Base-by-base conservation (phyloP, 805 yeast species). In the Yarrowia phangngaensis region DNA sequence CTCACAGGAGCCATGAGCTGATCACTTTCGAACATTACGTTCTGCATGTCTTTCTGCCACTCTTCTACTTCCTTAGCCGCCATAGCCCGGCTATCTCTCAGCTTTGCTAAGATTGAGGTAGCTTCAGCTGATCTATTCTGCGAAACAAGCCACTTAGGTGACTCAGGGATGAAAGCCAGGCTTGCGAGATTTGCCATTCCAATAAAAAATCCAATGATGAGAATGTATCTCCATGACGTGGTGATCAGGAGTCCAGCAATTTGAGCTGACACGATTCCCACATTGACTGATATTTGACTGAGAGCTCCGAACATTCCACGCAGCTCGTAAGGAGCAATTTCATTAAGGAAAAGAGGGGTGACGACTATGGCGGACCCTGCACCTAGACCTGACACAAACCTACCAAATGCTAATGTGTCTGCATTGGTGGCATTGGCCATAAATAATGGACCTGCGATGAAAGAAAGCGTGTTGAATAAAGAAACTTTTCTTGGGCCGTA, bases 341-440 rank as follows among this genome's bases (percentile, higher is more conserved):
- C 95, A 60, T 80, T 82, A 57, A 92, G 78, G 56, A 78, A 80
- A 53, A 92, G 64, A 0, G 97, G 95, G 0, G 88, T 82, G 13
- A 84, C 79, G 3, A 92, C 97, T 51, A 92, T 74, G 1, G 90
- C 82, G 9, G 80, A 71, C 4, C 98, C 98, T 6, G 96, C 94
- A 1, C 84, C 95, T 2, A 87, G 40, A 0, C 98, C 98, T 14
- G 85, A 76, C 4, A 85, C 57, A 50, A 87, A 72, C 52, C 98
- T 72, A 0, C 97, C 97, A 11, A 75, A 4, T 9, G 78, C 58
- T 53, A 90, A 63, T 1, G 60, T 53, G 3, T 43, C 4, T 53
- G 74, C 74, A 8, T 68, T 57, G 36, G 70, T 65, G 5, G 84
- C 69, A 6, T 67, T 52, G 11, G 79, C 76, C 61, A 83, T 79